Evolutionary conservation across 352 stramenopile genomes (phyloP), one percentile per base, ranked within the genome.

Genomic region (Phytophthora palmivora): DNA sequence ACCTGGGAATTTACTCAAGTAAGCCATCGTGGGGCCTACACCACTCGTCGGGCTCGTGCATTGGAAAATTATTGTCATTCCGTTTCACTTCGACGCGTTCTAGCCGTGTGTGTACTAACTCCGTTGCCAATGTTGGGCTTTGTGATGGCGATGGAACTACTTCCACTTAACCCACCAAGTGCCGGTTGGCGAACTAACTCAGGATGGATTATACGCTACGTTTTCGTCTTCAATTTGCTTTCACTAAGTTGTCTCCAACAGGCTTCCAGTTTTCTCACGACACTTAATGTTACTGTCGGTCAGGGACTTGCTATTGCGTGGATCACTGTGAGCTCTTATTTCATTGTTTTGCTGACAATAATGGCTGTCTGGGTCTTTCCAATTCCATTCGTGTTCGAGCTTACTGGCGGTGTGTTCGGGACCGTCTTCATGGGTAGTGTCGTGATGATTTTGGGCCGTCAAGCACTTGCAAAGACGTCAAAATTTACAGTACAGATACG

Each of bases 301-400:
- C 58, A 62, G 24, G 46, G 30, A 14, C 19, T 70, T 32, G 48
- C 46, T 7, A 65, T 65, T 30, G 37, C 56, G 24, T 61, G 58
- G 39, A 50, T 62, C 22, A 49, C 33, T 19, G 42, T 67, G 9
- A 56, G 50, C 36, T 57, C 46, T 14, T 70, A 73, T 21, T 55
- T 74, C 32, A 58, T 63, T 5, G 56, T 71, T 15, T 19, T 74
- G 12, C 12, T 71, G 21, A 14, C 28, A 0, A 58, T 71, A 28
- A 67, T 67, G 16, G 53, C 33, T 12, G 26, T 46, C 3, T 74
- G 66, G 66, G 49, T 50, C 11, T 71, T 71, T 18, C 61, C 66
- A 3, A 56, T 71, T 11, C 61, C 66, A 12, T 74, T 74, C 15
- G 62, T 71, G 3, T 74, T 74, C 15, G 44, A 55, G 11, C 54